A percentile compares a stretch with the other conserved stretches of the same genome.
Conservation (phyloP, 2,329 filamentous ascomycete species). For the Fusarium pseudograminearum region DNA sequence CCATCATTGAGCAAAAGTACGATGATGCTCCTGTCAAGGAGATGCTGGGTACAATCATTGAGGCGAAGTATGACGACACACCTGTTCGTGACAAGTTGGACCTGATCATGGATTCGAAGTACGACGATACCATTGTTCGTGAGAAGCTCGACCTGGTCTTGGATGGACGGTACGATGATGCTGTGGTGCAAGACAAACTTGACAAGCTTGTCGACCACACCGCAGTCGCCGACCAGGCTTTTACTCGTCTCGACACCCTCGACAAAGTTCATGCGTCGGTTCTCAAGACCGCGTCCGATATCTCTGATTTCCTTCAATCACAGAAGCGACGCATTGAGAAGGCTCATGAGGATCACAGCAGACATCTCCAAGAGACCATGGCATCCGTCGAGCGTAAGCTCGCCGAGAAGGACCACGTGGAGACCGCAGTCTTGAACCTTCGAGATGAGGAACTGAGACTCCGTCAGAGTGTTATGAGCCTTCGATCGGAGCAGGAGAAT, state of each 20-base stretch:
- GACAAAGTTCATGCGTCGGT: constrained; percentile 92
- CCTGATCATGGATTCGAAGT: constrained; percentile 52
- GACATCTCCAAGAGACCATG: constrained; percentile 81
- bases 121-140: constrained; percentile 50
- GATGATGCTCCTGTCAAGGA: constrained; percentile 49
- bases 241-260: constrained; percentile 82
- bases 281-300: constrained; percentile 82
- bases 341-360: constrained; percentile 82
- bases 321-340: constrained; percentile 81
- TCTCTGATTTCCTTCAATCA: constrained; percentile 82
- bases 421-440: constrained; percentile 65
- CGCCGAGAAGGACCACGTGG: constrained; percentile 72
- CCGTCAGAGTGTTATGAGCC: constrained; percentile 65
- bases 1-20: constrained; percentile 46
- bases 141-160: constrained; percentile 49
- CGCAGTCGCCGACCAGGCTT: constrained; percentile 74
- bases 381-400: constrained; percentile 83
- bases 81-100: constrained; percentile 56
- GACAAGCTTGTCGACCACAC: constrained; percentile 70
- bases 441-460: constrained; percentile 66
- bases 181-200: constrained; percentile 54
- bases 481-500: constrained; percentile 79
- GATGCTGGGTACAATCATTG: constrained; percentile 40
- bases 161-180: constrained; percentile 63
- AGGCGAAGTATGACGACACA: constrained; percentile 49